A percentile compares a stretch with the other conserved stretches of the same genome.
phyloP scores from a whole-genome alignment of 495 filamentous ascomycete species.

The Hapsidospora chrysogenum region DNA sequence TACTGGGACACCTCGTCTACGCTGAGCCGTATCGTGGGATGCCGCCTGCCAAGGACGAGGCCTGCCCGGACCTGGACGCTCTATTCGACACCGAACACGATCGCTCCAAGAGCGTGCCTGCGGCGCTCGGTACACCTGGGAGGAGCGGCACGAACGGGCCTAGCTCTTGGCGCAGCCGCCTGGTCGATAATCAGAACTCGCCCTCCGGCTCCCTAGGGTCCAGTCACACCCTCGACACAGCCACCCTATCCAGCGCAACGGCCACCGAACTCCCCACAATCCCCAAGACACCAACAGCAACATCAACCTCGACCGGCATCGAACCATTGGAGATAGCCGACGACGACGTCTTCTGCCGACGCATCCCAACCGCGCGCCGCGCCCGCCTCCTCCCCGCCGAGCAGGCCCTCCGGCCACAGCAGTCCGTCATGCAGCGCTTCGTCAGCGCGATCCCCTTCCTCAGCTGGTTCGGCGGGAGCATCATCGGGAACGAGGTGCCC shows the following conservation, averaged over 20 bases:
- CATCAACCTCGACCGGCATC: background rate
- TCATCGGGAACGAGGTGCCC: conserved; percentile 66
- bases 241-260: conserved; percentile 16
- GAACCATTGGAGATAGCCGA: conserved; percentile 7
- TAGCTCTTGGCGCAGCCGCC: conserved; percentile 8
- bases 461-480: conserved; percentile 55
- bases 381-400: conserved; percentile 32
- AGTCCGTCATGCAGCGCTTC: conserved; percentile 39
- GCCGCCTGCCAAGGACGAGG: conserved; percentile 48
- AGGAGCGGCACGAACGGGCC: conserved; percentile 2
- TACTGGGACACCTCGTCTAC: conserved; percentile 59
- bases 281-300: background rate
- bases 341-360: conserved; percentile 16
- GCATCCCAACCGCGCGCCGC: conserved; percentile 30
- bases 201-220: conserved; percentile 25
- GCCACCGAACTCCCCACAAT: conserved; percentile 11
- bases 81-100: conserved; percentile 12
- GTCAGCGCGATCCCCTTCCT: conserved; percentile 45
- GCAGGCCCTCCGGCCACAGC: conserved; percentile 49
- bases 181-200: conserved; percentile 6
- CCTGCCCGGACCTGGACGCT: conserved; percentile 31
- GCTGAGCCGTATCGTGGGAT: conserved; percentile 61
- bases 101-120: conserved; percentile 2
- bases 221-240: conserved; percentile 29
- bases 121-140: background rate